These are phyloP conservation scores for Misopates orontium DNA, from an alignment of 257 asterid genomes.

Conservation along the genomic window DNA sequence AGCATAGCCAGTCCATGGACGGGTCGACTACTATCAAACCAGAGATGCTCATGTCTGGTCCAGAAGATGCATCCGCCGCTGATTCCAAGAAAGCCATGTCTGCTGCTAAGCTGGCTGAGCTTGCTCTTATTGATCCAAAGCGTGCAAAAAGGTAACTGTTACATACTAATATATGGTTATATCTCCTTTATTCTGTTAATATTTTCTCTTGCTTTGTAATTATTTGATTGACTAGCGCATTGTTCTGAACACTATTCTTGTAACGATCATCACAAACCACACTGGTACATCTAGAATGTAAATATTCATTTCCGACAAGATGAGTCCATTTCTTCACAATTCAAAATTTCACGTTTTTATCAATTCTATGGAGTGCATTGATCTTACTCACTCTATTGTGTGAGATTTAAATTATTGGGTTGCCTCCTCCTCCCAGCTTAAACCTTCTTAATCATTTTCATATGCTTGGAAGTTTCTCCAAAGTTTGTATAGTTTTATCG, in stretches of 20 bases:
- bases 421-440: neutral
- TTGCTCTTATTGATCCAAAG: constrained; percentile 92
- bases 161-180: constrained; percentile 7
- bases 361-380: constrained; percentile 8
- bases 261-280: neutral
- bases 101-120: constrained; percentile 97
- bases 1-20: constrained; percentile 99
- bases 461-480: neutral
- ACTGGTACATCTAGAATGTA: neutral
- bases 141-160: constrained; percentile 86
- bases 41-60: constrained; percentile 78
- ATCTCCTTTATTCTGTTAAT: neutral
- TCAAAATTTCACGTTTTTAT: neutral
- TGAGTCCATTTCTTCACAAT: neutral
- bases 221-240: constrained; percentile 13
- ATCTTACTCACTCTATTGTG: constrained; percentile 6
- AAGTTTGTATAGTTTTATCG: neutral
- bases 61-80: constrained; percentile 70
- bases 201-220: neutral
- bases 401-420: constrained; percentile 1
- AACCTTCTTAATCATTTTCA: neutral
- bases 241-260: neutral
- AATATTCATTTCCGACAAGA: neutral
- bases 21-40: constrained; percentile 83
- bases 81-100: constrained; percentile 89